These are phyloP conservation scores for Graphiopsis chlorocephala DNA, from an alignment of 2,329 filamentous ascomycete genomes.

Conservation along the genomic window DNA sequence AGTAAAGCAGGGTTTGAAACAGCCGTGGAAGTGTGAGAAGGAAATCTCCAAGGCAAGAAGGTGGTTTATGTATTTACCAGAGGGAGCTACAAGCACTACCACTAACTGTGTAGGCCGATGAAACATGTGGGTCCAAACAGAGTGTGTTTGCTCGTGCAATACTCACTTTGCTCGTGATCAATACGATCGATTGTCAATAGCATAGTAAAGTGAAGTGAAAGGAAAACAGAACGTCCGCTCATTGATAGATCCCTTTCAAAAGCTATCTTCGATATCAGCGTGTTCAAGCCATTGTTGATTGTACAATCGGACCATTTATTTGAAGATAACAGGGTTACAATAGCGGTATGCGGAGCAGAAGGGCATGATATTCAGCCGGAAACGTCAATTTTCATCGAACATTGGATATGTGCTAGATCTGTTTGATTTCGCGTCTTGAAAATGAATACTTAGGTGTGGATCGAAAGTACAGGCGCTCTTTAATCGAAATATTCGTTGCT, in stretches of 20 bases:
- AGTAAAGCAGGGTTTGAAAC: not conserved
- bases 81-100: not conserved
- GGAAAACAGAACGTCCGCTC: not conserved
- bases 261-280: not conserved
- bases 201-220: not conserved
- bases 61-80: not conserved
- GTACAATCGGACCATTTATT: too few species aligned
- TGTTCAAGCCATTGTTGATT: accelerated
- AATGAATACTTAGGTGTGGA: too few species aligned
- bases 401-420: too few species aligned
- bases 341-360: too few species aligned
- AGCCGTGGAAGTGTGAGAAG: not conserved
- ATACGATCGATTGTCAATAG: not conserved
- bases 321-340: too few species aligned
- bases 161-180: not conserved
- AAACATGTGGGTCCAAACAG: not conserved
- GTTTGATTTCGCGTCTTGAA: too few species aligned
- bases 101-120: not conserved
- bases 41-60: not conserved
- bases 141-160: not conserved
- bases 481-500: too few species aligned
- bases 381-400: too few species aligned
- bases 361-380: too few species aligned
- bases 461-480: too few species aligned
- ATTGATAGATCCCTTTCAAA: not conserved